Conservation (phyloP, 148 eudicot genomes). For the Camellia japonica region DNA sequence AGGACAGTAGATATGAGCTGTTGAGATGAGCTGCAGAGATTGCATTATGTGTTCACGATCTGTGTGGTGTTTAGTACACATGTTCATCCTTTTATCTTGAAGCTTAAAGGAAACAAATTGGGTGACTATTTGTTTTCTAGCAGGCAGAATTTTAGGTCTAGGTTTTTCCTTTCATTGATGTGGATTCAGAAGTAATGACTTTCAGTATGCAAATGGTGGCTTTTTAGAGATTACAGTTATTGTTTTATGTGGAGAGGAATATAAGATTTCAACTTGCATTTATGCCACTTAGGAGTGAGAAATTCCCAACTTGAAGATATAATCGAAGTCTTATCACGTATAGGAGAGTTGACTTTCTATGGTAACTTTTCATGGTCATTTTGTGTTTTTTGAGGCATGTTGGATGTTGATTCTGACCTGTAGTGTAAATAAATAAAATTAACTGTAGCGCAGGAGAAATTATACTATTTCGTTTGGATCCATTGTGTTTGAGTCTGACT, state of each 20-base stretch:
- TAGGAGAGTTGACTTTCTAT: slow-evolving; percentile 1
- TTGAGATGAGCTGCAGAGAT: neutral
- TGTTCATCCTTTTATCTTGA: too few relatives aligned
- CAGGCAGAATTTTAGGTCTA: too few relatives aligned
- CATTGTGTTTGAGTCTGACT: neutral
- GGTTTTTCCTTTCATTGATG: neutral
- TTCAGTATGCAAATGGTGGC: neutral
- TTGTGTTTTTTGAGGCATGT: slow-evolving; percentile 9
- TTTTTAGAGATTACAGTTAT: neutral
- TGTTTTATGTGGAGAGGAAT: neutral
- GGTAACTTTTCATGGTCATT: neutral
- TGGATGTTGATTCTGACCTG: neutral
- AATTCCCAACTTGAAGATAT: neutral
- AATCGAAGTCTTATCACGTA: neutral
- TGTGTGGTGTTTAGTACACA: too few relatives aligned
- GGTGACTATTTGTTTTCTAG: too few relatives aligned
- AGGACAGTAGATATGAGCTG: slow-evolving; percentile 11
- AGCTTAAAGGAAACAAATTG: too few relatives aligned
- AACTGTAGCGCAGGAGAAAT: neutral
- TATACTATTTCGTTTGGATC: neutral
- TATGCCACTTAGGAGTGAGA: neutral
- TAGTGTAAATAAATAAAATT: neutral
- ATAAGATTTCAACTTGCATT: neutral
- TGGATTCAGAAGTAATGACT: neutral
- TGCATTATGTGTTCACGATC: too few relatives aligned